phyloP scores from a whole-genome alignment of 768 basidiomycete species.

The Hysterangium stoloniferum region DNA sequence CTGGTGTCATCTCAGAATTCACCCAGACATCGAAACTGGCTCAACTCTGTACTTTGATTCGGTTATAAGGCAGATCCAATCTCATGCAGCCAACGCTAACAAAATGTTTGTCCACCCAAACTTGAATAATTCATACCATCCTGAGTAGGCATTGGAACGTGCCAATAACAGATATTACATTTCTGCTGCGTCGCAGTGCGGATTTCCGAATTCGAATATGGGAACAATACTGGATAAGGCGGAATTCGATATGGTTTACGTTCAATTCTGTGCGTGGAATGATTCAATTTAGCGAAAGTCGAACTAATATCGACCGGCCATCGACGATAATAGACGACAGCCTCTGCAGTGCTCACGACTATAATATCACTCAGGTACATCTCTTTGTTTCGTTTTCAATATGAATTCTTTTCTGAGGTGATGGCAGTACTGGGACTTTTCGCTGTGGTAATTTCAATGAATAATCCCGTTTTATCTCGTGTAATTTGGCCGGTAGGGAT shows the following conservation, averaged over 20 bases:
- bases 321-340: conserved; percentile 38
- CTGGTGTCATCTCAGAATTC: too few relatives aligned
- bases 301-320: neutral
- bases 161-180: conserved; percentile 13
- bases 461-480: neutral
- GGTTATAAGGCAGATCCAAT: conserved; percentile 13
- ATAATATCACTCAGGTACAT: conserved; percentile 45
- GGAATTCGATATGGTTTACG: conserved; percentile 15
- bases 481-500: conserved; percentile 11
- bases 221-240: conserved; percentile 15
- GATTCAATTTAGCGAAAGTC: too few relatives aligned
- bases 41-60: conserved; percentile 7
- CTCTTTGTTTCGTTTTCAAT: neutral
- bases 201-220: conserved; percentile 14
- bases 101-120: conserved; percentile 10
- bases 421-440: conserved; percentile 42
- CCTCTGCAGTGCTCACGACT: conserved; percentile 48
- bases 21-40: conserved; percentile 17
- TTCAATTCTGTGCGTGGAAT: conserved; percentile 17
- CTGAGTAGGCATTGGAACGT: too few relatives aligned
- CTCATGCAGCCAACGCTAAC: conserved; percentile 9
- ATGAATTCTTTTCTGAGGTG: neutral
- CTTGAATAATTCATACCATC: neutral
- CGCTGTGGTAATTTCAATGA: conserved; percentile 23
- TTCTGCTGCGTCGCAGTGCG: conserved; percentile 17